phyloP scores from a whole-genome alignment of 1,284 basidiomycete genomes.

The Xerocomus cyaneibrunnescens region DNA sequence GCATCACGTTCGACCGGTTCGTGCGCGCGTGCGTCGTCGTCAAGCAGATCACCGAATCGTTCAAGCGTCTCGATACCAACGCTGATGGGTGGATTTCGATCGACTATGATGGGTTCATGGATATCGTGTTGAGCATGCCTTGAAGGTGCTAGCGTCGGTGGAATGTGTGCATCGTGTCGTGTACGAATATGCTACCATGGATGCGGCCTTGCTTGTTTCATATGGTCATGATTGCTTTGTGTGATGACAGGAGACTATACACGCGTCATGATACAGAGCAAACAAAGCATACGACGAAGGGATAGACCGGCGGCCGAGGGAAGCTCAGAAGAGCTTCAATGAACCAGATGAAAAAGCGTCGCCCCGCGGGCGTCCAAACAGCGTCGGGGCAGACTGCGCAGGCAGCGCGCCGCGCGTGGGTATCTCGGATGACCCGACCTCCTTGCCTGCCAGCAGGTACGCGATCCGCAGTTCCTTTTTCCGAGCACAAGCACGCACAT shows the following conservation, averaged over 20 bases:
- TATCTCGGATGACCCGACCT: conserved; percentile 36
- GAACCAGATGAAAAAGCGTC: conserved; percentile 32
- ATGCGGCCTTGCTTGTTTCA: not conserved
- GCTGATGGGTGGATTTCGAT: conserved; percentile 75
- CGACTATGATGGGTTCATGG: conserved; percentile 76
- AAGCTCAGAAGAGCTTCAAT: conserved; percentile 16
- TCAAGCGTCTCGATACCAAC: conserved; percentile 58
- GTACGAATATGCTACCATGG: conserved; percentile 18
- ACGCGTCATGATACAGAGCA: conserved; percentile 5
- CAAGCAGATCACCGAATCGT: conserved; percentile 73
- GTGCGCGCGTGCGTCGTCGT: conserved; percentile 79
- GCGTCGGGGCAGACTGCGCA: conserved; percentile 25
- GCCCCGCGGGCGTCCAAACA: conserved; percentile 35
- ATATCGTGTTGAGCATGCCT: conserved; percentile 66
- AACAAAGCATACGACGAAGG: not conserved
- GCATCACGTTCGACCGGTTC: conserved; percentile 81
- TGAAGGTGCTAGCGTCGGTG: conserved; percentile 30
- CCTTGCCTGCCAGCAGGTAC: conserved; percentile 26
- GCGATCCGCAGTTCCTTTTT: conserved; percentile 37
- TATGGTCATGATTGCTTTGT: not conserved
- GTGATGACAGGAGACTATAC: not conserved
- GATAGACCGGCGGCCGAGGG: not conserved
- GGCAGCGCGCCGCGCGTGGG: conserved; percentile 30
- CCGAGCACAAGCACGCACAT: not conserved
- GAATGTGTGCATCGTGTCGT: not conserved